phyloP scores from a whole-genome alignment of 1,284 basidiomycete species.

The Grifola frondosa region DNA sequence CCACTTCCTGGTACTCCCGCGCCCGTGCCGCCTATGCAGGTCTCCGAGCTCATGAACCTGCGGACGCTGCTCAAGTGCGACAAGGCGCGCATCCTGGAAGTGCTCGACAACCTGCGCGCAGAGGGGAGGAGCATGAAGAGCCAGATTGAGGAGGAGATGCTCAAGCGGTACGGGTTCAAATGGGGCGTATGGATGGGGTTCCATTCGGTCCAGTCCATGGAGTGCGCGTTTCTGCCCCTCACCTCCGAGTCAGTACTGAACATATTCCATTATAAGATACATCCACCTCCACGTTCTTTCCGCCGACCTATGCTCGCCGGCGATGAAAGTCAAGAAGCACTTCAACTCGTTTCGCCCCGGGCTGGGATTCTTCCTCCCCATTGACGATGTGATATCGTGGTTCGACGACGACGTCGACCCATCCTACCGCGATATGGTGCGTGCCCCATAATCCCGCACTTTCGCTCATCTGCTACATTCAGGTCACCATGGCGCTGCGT shows the following conservation, averaged over 20 bases:
- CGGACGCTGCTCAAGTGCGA: conserved; percentile 58
- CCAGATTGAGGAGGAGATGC: conserved; percentile 83
- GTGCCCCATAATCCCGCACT: conserved; percentile 20
- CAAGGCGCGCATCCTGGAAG: conserved; percentile 48
- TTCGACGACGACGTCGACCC: conserved; percentile 64
- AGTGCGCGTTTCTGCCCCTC: conserved; percentile 41
- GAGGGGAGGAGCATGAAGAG: conserved; percentile 55
- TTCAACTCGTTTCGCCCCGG: conserved; percentile 93
- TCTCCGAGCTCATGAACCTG: conserved; percentile 53
- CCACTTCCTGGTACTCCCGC: conserved; percentile 81
- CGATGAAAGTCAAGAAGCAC: conserved; percentile 90
- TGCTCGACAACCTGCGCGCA: conserved; percentile 56
- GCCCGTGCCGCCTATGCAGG: conserved; percentile 36
- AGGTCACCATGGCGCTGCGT: too few relatives aligned
- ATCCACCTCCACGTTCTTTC: conserved; percentile 89
- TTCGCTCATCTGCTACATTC: background rate
- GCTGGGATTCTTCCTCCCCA: conserved; percentile 82
- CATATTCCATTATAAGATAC: conserved; percentile 52
- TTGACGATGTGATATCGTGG: conserved; percentile 76
- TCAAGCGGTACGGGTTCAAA: conserved; percentile 69
- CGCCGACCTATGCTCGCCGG: conserved; percentile 71
- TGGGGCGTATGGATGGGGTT: conserved; percentile 87
- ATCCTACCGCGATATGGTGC: conserved; percentile 51
- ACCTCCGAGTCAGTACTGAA: background rate
- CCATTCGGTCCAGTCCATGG: conserved; percentile 81